These are phyloP conservation scores for Nymphaea colorata DNA, from an alignment of 164 flowering plant genomes.

Conservation along the genomic window DNA sequence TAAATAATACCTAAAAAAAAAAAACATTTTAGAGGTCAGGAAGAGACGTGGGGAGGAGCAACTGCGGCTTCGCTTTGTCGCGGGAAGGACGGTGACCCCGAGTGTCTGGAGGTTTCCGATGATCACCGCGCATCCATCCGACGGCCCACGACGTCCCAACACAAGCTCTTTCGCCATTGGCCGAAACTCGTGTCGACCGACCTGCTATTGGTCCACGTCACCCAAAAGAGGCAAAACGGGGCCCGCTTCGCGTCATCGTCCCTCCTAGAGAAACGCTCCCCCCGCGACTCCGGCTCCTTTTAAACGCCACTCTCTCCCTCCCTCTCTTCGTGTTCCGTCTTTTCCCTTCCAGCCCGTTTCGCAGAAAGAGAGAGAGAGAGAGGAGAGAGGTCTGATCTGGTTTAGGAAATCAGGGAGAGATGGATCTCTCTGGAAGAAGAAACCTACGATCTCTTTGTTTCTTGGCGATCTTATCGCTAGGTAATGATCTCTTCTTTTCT, in stretches of 20 bases:
- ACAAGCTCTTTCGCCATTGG: neutral
- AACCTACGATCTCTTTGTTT: neutral
- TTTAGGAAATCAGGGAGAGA: neutral
- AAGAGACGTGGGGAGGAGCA: too few relatives aligned
- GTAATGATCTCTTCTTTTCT: neutral
- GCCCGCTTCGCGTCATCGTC: neutral
- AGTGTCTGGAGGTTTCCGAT: neutral
- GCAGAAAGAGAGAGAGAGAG: neutral
- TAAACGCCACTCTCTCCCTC: neutral
- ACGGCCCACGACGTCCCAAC: neutral
- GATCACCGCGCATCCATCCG: neutral
- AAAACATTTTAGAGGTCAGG: too few relatives aligned
- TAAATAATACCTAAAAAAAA: too few relatives aligned
- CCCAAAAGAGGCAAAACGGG: neutral
- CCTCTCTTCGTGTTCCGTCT: neutral
- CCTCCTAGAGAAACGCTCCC: neutral
- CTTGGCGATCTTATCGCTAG: neutral
- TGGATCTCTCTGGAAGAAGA: neutral
- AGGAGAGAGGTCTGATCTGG: neutral
- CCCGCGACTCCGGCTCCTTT: neutral
- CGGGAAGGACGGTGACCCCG: neutral
- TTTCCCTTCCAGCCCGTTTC: neutral
- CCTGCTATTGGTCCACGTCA: neutral
- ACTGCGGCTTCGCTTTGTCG: too few relatives aligned
- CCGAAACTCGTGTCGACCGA: neutral